phyloP scores from a whole-genome alignment of 208 protist genomes.

The Balamuthia mandrillaris region DNA sequence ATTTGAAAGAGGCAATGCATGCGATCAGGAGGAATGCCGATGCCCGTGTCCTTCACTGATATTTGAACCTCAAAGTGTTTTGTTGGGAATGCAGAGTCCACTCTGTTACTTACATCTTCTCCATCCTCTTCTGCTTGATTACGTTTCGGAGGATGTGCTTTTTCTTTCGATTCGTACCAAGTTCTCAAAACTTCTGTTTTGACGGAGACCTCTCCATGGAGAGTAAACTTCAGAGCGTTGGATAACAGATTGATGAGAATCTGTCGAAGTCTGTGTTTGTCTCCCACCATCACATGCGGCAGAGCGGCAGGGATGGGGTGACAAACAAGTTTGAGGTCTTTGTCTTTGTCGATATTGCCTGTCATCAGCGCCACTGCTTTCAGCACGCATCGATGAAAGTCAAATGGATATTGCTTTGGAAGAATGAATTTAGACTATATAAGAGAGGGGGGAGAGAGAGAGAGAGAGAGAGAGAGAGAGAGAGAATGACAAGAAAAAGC shows the following conservation, averaged over 20 bases:
- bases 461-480: background rate
- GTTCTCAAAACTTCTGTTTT: background rate
- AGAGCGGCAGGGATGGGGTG: constrained; percentile 9
- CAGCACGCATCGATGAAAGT: background rate
- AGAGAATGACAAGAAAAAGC: constrained; percentile 26
- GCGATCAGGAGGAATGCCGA: constrained; percentile 51
- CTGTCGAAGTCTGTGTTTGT: constrained; percentile 40
- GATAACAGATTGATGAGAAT: constrained; percentile 44
- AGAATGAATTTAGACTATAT: too few relatives aligned
- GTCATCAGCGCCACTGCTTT: background rate
- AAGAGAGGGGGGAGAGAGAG: too few relatives aligned
- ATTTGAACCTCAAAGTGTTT: background rate
- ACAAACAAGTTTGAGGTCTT: background rate
- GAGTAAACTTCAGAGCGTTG: constrained; percentile 57
- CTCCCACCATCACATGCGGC: constrained; percentile 2
- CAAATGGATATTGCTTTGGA: constrained; percentile 12
- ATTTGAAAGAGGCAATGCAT: constrained; percentile 39
- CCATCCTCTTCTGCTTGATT: background rate
- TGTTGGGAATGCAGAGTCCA: too few relatives aligned
- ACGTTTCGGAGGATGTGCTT: background rate
- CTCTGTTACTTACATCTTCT: background rate
- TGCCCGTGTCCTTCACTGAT: constrained; percentile 50
- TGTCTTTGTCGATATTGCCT: background rate
- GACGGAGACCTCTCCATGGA: constrained; percentile 25
- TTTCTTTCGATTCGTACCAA: too few relatives aligned